Conservation (phyloP, 208 protist genomes). For the Naegleria gruberi region DNA sequence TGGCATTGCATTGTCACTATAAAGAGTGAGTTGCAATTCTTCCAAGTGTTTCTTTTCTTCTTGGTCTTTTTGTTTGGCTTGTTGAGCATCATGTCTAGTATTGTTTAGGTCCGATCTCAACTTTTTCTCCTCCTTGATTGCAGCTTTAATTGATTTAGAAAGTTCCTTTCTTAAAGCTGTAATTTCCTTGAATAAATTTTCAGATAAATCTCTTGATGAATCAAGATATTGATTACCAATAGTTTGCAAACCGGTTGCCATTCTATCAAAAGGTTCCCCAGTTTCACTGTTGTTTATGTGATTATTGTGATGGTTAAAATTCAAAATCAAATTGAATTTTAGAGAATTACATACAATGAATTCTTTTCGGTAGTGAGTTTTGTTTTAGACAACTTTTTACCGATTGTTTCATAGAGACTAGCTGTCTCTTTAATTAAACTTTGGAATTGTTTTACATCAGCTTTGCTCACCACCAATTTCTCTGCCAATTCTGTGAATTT, state of each 20-base stretch:
- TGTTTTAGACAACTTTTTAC: neutral
- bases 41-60: constrained; percentile 19
- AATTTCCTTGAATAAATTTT: neutral
- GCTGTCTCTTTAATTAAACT: neutral
- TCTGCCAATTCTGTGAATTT: neutral
- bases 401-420: neutral
- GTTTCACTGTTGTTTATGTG: neutral
- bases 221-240: neutral
- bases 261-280: neutral
- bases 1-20: neutral
- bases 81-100: neutral
- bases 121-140: neutral
- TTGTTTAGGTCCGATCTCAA: neutral
- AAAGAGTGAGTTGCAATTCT: neutral
- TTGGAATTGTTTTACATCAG: neutral
- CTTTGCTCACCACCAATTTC: neutral
- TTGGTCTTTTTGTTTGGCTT: neutral
- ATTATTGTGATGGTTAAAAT: neutral
- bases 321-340: neutral
- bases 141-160: neutral
- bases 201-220: neutral
- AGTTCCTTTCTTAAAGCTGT: neutral
- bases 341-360: neutral
- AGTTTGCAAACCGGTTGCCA: neutral
- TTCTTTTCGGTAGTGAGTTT: constrained; percentile 1